Evolutionary conservation across 2,329 filamentous ascomycete species (phyloP), one percentile per base, ranked within the genome.

Genomic region (Cordyceps cicadae): DNA sequence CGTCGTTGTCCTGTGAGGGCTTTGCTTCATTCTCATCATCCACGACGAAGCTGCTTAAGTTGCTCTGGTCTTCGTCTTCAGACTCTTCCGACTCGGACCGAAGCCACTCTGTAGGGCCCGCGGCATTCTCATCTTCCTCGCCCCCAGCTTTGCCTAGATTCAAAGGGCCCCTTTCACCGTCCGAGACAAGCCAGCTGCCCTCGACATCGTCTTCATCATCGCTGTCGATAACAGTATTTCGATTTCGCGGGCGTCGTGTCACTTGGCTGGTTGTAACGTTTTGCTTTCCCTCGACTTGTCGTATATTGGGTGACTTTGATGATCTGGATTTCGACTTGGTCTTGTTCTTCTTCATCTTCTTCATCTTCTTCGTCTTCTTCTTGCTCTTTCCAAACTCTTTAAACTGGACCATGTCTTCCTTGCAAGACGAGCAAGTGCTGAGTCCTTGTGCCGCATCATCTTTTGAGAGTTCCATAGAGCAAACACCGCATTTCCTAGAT

Each of bases 51-150:
- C 77, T 83, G 65, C 79, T 77, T 39, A 84, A 73, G 21, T 80
- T 80, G 66, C 80, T 84, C 51, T 74, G 76, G 21, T 80, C 77
- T 21, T 81, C 75, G 11, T 83, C 84, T 8, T 81, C 82, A 3
- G 82, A 80, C 45, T 78, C 74, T 14, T 75, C 72, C 0, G 87
- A 89, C 67, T 94, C 89, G 0, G 87, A 85, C 43, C 82, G 82
- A 54, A 96, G 79, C 71, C 85, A 90, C 61, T 95, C 89, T 24
- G 91, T 92, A 3, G 88, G 90, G 2, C 91, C 91, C 70, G 96
- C 92, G 2, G 88, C 90, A 69, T 96, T 85, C 71, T 96, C 91
- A 64, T 96, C 90, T 57, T 91, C 88, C n/a, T 85, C 83, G 4
- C 89, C 90, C n/a, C 90, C 91, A 50, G 89, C 88, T 70, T 87